A percentile compares a stretch with the other conserved stretches of the same genome.
phyloP scores from a whole-genome alignment of 345 rosid genomes.

The Camelina hispida region DNA sequence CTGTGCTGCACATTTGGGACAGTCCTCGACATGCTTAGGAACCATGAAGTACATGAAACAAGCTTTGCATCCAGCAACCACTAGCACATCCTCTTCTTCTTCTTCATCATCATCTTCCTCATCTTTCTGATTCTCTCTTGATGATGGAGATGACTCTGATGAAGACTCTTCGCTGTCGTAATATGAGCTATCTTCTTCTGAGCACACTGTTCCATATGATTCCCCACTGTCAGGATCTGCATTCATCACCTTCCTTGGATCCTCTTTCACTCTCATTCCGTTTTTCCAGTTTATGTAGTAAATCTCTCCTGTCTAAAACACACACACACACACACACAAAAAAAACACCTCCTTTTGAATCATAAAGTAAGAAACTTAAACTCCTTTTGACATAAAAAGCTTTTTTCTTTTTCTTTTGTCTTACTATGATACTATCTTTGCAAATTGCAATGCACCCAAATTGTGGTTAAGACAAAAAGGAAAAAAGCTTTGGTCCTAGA shows the following conservation, averaged over 20 bases:
- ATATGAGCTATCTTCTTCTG: slow-evolving; percentile 68
- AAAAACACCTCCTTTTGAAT: slow-evolving; percentile 7
- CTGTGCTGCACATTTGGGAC: slow-evolving; percentile 87
- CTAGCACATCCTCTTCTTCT: slow-evolving; percentile 67
- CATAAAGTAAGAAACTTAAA: slow-evolving; percentile 15
- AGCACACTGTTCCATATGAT: slow-evolving; percentile 49
- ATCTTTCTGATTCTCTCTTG: slow-evolving; percentile 50
- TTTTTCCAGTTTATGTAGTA: slow-evolving; percentile 93
- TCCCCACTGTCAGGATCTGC: slow-evolving; percentile 49
- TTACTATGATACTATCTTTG: slow-evolving; percentile 21
- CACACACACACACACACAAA: not conserved
- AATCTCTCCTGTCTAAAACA: slow-evolving; percentile 80
- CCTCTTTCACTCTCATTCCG: slow-evolving; percentile 83
- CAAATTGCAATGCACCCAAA: slow-evolving; percentile 16
- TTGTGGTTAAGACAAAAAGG: slow-evolving; percentile 17
- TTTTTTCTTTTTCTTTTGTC: not conserved
- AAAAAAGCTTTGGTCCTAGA: slow-evolving; percentile 31
- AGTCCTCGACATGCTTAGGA: slow-evolving; percentile 79
- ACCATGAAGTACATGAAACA: slow-evolving; percentile 99
- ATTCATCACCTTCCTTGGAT: slow-evolving; percentile 60
- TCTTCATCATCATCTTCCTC: slow-evolving; percentile 33
- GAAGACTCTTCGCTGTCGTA: slow-evolving; percentile 79
- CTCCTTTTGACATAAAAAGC: slow-evolving; percentile 5
- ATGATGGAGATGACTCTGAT: slow-evolving; percentile 62
- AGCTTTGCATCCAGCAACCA: slow-evolving; percentile 94